Conservation (phyloP, 352 stramenopile species). For the Phytopythium litorale region DNA sequence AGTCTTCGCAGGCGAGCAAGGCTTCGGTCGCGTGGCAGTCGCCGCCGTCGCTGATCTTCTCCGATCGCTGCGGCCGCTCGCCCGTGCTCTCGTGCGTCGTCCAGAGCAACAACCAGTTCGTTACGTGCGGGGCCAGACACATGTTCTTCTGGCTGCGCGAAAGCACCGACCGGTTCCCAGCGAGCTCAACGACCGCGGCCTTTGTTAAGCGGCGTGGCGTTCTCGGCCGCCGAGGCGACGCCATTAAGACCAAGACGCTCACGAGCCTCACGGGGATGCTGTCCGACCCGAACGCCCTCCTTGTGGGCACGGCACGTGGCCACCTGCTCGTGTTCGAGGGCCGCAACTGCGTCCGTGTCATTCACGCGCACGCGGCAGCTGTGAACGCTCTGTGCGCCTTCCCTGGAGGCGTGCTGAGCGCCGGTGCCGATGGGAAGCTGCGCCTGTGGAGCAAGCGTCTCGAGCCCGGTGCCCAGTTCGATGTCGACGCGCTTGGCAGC, state of each 20-base stretch:
- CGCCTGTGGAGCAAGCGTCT: slow-evolving; percentile 73
- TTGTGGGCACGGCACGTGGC: slow-evolving; percentile 67
- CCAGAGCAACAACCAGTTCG: slow-evolving; percentile 46
- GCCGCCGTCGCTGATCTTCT: slow-evolving; percentile 49
- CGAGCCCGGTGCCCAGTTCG: slow-evolving; percentile 69
- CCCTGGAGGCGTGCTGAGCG: slow-evolving; percentile 53
- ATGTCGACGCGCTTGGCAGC: slow-evolving; percentile 65
- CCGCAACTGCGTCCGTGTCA: slow-evolving; percentile 63
- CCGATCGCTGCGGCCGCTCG: slow-evolving; percentile 40
- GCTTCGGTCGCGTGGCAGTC: slow-evolving; percentile 43
- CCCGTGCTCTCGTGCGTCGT: slow-evolving; percentile 42
- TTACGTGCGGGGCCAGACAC: slow-evolving; percentile 58
- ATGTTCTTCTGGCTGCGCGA: slow-evolving; percentile 77
- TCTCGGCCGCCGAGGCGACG: slow-evolving; percentile 41
- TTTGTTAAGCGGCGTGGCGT: slow-evolving; percentile 54
- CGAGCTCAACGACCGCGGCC: slow-evolving; percentile 25
- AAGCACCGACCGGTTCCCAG: slow-evolving; percentile 44
- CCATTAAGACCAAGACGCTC: slow-evolving; percentile 61
- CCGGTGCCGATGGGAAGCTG: slow-evolving; percentile 71
- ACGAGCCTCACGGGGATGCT: slow-evolving; percentile 47
- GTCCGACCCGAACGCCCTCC: slow-evolving; percentile 40
- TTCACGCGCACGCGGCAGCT: slow-evolving; percentile 58
- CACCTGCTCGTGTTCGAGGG: slow-evolving; percentile 82
- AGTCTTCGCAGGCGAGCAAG: neutral
- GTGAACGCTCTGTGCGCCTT: slow-evolving; percentile 61